A percentile compares a stretch with the other conserved stretches of the same genome.
phyloP scores from a whole-genome alignment of 768 basidiomycete species.

The Paxillus ammoniavirescens region DNA sequence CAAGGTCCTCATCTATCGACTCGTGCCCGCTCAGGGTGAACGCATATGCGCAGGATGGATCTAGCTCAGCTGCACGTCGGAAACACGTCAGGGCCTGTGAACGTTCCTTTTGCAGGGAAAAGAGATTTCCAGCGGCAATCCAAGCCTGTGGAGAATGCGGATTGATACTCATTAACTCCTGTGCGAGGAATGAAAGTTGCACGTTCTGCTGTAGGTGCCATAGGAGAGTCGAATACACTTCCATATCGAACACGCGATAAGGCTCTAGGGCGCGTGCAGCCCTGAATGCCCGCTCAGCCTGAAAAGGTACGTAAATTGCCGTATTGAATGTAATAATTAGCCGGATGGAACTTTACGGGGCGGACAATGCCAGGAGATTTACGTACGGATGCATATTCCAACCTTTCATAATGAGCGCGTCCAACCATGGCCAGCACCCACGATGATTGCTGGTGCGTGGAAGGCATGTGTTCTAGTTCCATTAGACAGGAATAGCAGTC shows the following conservation, averaged over 20 bases:
- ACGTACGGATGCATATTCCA: conserved; percentile 86
- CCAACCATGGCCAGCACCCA: conserved; percentile 83
- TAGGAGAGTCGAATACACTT: conserved; percentile 91
- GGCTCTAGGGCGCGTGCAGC: conserved; percentile 81
- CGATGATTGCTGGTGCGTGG: conserved; percentile 68
- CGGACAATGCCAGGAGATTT: conserved; percentile 9
- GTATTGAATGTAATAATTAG: conserved; percentile 14
- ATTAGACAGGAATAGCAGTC: conserved; percentile 72
- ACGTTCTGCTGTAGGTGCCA: conserved; percentile 91
- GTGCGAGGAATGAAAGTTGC: conserved; percentile 87
- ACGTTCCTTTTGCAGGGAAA: conserved; percentile 93
- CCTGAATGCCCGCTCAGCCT: conserved; percentile 91
- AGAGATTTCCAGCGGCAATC: conserved; percentile 96
- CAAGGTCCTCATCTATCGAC: conserved; percentile 92
- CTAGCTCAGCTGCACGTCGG: conserved; percentile 84
- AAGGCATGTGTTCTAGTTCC: conserved; percentile 75
- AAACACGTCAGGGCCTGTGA: conserved; percentile 93
- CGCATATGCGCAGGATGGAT: conserved; percentile 90
- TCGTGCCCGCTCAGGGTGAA: conserved; percentile 97
- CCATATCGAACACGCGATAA: conserved; percentile 91
- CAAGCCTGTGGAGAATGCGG: conserved; percentile 86
- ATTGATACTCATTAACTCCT: conserved; percentile 83
- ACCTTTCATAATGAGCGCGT: conserved; percentile 84
- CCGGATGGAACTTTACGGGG: conserved; percentile 6
- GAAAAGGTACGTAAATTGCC: conserved; percentile 19